These are phyloP conservation scores for Tillandsia fasciculata DNA, from an alignment of 176 grass and related monocot species.

Conservation along the genomic window DNA sequence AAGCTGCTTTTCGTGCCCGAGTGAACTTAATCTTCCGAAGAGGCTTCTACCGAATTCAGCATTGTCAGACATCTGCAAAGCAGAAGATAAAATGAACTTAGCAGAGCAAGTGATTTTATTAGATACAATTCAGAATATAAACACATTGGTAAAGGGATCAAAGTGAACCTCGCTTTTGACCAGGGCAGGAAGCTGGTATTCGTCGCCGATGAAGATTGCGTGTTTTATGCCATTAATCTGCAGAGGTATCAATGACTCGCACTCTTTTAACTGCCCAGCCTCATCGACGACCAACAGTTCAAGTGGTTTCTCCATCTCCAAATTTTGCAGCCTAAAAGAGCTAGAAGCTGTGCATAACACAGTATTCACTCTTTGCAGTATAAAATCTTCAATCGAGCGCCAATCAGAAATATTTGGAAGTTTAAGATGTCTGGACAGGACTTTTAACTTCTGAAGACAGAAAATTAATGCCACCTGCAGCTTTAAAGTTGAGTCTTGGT, in stretches of 20 bases:
- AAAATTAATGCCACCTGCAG: too few relatives aligned
- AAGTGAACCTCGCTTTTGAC: conserved; percentile 67
- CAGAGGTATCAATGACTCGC: conserved; percentile 65
- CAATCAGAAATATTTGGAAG: too few relatives aligned
- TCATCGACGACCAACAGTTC: conserved; percentile 67
- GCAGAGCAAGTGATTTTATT: too few relatives aligned
- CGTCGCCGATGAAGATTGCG: conserved; percentile 72
- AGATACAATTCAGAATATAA: background rate
- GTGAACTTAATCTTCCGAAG: conserved; percentile 68
- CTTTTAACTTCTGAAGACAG: too few relatives aligned
- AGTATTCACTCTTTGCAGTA: background rate
- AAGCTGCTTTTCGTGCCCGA: conserved; percentile 54
- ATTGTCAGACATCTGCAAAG: conserved; percentile 38
- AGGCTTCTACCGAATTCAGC: conserved; percentile 63
- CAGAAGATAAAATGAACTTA: background rate
- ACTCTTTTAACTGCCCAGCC: conserved; percentile 74
- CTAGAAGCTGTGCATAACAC: conserved; percentile 62
- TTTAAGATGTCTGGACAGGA: too few relatives aligned
- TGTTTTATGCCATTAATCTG: conserved; percentile 36
- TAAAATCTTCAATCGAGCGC: too few relatives aligned
- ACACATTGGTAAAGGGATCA: background rate
- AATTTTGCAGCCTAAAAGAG: conserved; percentile 38
- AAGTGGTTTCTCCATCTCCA: conserved; percentile 15
- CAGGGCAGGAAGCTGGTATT: conserved; percentile 59
- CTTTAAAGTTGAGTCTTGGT: too few relatives aligned